Percentiles rank a stretch among this genome's conserved stretches.
phyloP scores from a whole-genome alignment of 2,329 filamentous ascomycete species.

The Pyricularia pennisetigena region DNA sequence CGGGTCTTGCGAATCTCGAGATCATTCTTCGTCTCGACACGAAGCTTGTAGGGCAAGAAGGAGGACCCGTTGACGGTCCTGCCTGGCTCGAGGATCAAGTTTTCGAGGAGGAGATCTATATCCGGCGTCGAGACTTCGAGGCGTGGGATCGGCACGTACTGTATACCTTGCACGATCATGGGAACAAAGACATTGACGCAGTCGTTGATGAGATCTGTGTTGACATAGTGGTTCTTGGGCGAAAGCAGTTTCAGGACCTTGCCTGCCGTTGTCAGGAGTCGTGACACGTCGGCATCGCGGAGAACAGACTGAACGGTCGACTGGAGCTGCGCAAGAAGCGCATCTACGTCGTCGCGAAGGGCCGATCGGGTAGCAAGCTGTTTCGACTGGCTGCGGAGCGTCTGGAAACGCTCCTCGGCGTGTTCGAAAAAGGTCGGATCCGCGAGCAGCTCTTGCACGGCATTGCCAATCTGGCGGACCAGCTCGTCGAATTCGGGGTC shows the following conservation, averaged over 20 bases:
- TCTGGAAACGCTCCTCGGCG: conserved; percentile 44
- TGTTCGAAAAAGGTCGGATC: conserved; percentile 81
- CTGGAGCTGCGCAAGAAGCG: conserved; percentile 59
- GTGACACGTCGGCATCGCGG: conserved; percentile 62
- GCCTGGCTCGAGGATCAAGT: conserved; percentile 82
- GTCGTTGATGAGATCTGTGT: conserved; percentile 65
- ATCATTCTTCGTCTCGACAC: conserved; percentile 76
- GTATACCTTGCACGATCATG: conserved; percentile 63
- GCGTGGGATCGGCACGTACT: conserved; percentile 83
- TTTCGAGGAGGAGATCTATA: conserved; percentile 80
- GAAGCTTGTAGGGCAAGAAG: conserved; percentile 77
- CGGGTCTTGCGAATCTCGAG: conserved; percentile 74
- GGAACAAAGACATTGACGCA: conserved; percentile 73
- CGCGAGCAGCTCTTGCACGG: conserved; percentile 71
- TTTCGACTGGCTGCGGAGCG: conserved; percentile 43
- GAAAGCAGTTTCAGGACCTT: conserved; percentile 62
- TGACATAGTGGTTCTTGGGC: conserved; percentile 51
- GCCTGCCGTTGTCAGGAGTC: conserved; percentile 55
- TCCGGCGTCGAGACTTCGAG: conserved; percentile 79
- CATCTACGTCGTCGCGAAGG: conserved; percentile 63
- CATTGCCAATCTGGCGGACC: conserved; percentile 61
- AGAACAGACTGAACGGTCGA: conserved; percentile 58
- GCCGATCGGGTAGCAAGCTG: conserved; percentile 58
- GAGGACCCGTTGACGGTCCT: conserved; percentile 75
- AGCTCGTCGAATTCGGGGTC: conserved; percentile 75